Base-by-base conservation (phyloP, 129 eudicot genomes). In the Lonicera japonica region DNA sequence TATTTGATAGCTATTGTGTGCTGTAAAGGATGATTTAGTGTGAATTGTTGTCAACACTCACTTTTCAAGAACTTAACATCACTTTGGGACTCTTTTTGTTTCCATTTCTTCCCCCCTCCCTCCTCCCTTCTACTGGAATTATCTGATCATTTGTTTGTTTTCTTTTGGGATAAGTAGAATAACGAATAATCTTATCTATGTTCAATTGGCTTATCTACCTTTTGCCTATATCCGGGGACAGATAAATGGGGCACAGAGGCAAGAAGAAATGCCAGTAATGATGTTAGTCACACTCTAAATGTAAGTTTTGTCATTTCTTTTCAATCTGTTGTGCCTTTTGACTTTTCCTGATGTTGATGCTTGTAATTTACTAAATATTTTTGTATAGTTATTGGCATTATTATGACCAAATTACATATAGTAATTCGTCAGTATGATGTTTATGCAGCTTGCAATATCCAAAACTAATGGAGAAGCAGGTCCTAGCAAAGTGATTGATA, bases 391-490 rank as follows among this genome's bases (percentile, higher is more conserved):
- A n/a, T 14, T 41, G 4, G 51, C 43, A 15, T 57, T 60, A 1
- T 3, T 58, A 8, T 21, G 5, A 38, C 43, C 43, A 38, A 10
- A 38, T 38, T 4, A 38, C 5, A 38, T 38, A 10, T 4, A 38
- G 5, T 53, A 34, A 54, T 40, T 18, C 29, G 34, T 46, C 16
- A 4, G 22, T 41, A 24, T 53, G 23, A 46, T 69, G 62, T 59
- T 45, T 68, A 16, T 80, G 81, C 94, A 90, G 95, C 25, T 75
- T 70, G 77, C 55, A 38, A 67, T 64, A 58, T 64, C 73, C 60
- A 68, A 62, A 52, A 72, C 74, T 24, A 38, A 66, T 61, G 72
- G 75, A 64, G 82, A 61, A 64, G 74, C 82, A 34, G 86, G 66
- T 38, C 77, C 84, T 29, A 76, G 84, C 71, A 70, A 76, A 53